Evolutionary conservation across 805 yeast genomes (phyloP).

Genomic region (Kurtzmaniella cleridarum): DNA sequence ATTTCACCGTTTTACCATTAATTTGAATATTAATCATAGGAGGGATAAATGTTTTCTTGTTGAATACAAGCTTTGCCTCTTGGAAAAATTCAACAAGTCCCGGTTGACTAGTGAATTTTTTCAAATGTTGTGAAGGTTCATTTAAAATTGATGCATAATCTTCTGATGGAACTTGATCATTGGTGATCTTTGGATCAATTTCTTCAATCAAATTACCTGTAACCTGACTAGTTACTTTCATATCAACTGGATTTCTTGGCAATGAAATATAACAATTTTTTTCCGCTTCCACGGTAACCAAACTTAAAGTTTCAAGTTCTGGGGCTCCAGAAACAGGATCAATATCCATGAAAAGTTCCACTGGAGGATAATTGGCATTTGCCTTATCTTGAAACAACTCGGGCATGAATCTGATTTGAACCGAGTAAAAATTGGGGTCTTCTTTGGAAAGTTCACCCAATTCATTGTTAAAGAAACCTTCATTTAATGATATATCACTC

Average conservation of each 20-base stretch:
- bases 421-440: conserved; percentile 31
- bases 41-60: conserved; percentile 31
- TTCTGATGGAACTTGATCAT: too few relatives aligned
- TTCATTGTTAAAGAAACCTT: not conserved
- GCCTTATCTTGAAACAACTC: conserved; percentile 28
- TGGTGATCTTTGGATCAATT: not conserved
- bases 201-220: conserved; percentile 29
- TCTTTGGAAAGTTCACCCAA: not conserved
- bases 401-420: conserved; percentile 45
- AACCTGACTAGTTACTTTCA: conserved; percentile 38
- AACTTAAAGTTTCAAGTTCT: conserved; percentile 33
- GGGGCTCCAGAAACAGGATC: conserved; percentile 28
- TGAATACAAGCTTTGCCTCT: conserved; percentile 33
- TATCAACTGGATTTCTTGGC: conserved; percentile 38
- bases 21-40: conserved; percentile 34
- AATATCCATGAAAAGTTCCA: conserved; percentile 52
- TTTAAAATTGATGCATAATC: conserved; percentile 5
- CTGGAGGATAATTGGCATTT: conserved; percentile 41
- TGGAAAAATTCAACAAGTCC: conserved; percentile 38
- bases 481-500: conserved; percentile 23
- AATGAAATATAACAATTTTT: conserved; percentile 35
- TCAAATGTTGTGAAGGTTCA: conserved; percentile 20
- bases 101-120: conserved; percentile 31
- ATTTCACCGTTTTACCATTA: conserved; percentile 33
- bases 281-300: conserved; percentile 44